These are phyloP conservation scores for Curvularia sp. DNA, from an alignment of 2,329 filamentous ascomycete genomes.

Conservation along the genomic window DNA sequence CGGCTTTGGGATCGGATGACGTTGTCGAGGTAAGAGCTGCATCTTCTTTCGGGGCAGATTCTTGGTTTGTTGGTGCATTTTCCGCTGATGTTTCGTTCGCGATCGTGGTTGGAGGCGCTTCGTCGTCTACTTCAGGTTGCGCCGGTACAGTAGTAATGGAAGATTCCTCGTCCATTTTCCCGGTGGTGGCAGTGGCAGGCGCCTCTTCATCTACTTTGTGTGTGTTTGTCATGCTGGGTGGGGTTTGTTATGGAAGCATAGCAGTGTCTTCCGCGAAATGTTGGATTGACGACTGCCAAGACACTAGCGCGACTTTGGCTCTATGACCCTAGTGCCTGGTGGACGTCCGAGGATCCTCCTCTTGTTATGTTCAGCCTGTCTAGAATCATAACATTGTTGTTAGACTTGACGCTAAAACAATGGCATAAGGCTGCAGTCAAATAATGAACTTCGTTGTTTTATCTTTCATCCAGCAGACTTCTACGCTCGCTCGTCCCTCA, in stretches of 20 bases:
- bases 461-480: not conserved
- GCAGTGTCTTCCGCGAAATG: slow-evolving; percentile 16
- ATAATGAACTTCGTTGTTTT: not conserved
- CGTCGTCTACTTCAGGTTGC: slow-evolving; percentile 6
- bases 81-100: slow-evolving; percentile 15
- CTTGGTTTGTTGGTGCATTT: slow-evolving; percentile 6
- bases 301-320: slow-evolving; percentile 16
- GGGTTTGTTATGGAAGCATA: slow-evolving; percentile 4
- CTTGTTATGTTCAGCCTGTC: not conserved
- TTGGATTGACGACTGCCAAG: slow-evolving; percentile 28
- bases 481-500: too few species aligned
- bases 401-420: too few species aligned
- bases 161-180: not conserved
- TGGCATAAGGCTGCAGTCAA: too few species aligned
- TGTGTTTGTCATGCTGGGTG: slow-evolving; percentile 33
- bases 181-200: not conserved
- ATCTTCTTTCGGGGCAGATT: slow-evolving; percentile 10
- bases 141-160: not conserved
- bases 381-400: not conserved
- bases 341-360: not conserved
- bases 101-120: slow-evolving; percentile 7
- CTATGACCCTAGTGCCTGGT: not conserved
- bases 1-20: slow-evolving; percentile 38
- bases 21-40: slow-evolving; percentile 12
- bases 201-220: slow-evolving; percentile 19